Conservation (phyloP, 148 eudicot species). For the Nyssa sinensis region DNA sequence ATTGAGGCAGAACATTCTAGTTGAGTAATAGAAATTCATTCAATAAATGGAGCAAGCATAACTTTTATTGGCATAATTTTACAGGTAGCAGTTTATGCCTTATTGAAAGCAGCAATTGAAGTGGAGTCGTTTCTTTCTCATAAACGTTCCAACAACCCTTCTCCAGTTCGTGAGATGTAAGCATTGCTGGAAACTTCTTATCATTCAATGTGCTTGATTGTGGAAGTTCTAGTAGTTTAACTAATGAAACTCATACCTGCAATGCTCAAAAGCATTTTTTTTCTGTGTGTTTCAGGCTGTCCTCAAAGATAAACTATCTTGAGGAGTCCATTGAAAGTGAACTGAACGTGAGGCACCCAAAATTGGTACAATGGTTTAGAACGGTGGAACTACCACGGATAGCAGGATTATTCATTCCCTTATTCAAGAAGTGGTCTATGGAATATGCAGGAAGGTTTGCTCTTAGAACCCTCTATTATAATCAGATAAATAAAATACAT, state of each 20-base stretch:
- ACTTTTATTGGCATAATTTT: slow-evolving; percentile 8
- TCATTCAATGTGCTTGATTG: neutral
- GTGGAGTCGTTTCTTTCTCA: slow-evolving; percentile 47
- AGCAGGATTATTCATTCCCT: slow-evolving; percentile 40
- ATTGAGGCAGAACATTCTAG: neutral
- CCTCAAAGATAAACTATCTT: slow-evolving; percentile 24
- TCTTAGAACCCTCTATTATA: neutral
- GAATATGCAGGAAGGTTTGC: slow-evolving; percentile 60
- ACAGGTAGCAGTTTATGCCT: slow-evolving; percentile 50
- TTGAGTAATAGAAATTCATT: neutral
- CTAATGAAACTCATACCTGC: neutral
- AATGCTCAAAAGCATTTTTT: neutral
- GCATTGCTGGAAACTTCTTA: slow-evolving; percentile 13
- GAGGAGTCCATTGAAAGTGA: slow-evolving; percentile 36
- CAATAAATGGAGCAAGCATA: slow-evolving; percentile 15
- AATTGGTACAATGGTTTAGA: slow-evolving; percentile 42
- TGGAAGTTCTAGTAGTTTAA: neutral
- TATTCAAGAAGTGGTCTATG: slow-evolving; percentile 50
- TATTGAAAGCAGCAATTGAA: slow-evolving; percentile 40
- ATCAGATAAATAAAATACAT: neutral
- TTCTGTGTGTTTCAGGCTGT: slow-evolving; percentile 30
- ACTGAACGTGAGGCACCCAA: slow-evolving; percentile 28
- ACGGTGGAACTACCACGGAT: slow-evolving; percentile 39
- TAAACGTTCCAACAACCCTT: slow-evolving; percentile 33
- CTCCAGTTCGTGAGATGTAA: slow-evolving; percentile 45